Conservation (phyloP, 202 grass and related monocot genomes). For the Zoysia matrella region DNA sequence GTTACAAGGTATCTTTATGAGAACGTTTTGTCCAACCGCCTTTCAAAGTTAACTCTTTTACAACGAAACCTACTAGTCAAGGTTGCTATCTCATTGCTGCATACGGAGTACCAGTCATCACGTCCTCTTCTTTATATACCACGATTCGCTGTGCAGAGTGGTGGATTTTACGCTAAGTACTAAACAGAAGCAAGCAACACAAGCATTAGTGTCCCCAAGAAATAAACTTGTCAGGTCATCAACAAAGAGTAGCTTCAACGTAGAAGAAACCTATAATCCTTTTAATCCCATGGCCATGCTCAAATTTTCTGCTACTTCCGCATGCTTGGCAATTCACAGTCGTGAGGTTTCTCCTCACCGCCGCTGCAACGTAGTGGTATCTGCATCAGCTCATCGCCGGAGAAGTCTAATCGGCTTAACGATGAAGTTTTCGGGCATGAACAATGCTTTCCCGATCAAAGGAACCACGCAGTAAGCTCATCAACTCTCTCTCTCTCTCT, state of each 20-base stretch:
- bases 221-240: slow-evolving; percentile 18
- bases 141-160: background rate
- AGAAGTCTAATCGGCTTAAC: slow-evolving; percentile 14
- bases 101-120: background rate
- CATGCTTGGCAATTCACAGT: background rate
- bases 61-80: slow-evolving; percentile 5
- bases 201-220: slow-evolving; percentile 37
- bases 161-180: slow-evolving; percentile 5
- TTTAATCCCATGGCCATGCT: slow-evolving; percentile 38
- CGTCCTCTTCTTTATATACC: background rate
- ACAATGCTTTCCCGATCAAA: slow-evolving; percentile 22
- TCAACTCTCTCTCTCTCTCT: background rate
- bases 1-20: background rate
- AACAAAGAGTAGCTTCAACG: slow-evolving; percentile 42
- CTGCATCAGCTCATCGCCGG: slow-evolving; percentile 1
- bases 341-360: background rate
- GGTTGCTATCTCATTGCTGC: background rate
- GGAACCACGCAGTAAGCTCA: slow-evolving; percentile 46
- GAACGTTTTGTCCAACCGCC: background rate
- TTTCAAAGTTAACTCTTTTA: slow-evolving; percentile 20
- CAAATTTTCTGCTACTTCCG: slow-evolving; percentile 32
- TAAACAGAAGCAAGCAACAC: slow-evolving; percentile 29
- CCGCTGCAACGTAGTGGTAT: slow-evolving; percentile 20
- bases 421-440: slow-evolving; percentile 53
- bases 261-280: slow-evolving; percentile 26